phyloP scores from a whole-genome alignment of 192 early-diverging fungal species.

The Backusella mclennaniae region DNA sequence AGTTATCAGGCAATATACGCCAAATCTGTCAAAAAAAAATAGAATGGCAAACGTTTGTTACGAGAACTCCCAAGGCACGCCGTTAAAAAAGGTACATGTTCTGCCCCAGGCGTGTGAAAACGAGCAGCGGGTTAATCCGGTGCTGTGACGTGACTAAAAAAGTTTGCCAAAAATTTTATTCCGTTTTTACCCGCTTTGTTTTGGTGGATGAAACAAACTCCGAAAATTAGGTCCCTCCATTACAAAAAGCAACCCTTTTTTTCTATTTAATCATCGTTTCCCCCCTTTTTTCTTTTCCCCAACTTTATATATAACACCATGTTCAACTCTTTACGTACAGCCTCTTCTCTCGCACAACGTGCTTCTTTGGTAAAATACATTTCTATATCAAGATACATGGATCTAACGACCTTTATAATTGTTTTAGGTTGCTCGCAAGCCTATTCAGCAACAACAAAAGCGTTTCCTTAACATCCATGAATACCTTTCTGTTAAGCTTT shows the following conservation, averaged over 20 bases:
- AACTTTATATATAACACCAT: not conserved
- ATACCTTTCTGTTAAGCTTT: slow-evolving; percentile 91
- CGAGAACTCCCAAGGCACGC: not conserved
- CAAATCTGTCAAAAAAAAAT: not conserved
- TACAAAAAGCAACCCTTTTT: not conserved
- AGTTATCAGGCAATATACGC: not conserved
- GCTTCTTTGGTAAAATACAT: slow-evolving; percentile 24
- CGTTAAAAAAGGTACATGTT: not conserved
- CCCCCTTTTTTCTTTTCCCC: not conserved
- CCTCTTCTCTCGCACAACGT: slow-evolving; percentile 26
- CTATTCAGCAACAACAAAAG: slow-evolving; percentile 54
- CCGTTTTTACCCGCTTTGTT: slow-evolving; percentile 20
- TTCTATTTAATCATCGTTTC: not conserved
- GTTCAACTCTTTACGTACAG: slow-evolving; percentile 36
- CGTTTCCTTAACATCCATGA: slow-evolving; percentile 97
- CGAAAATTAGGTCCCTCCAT: not conserved
- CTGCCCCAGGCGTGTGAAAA: not conserved
- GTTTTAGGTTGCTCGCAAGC: slow-evolving; percentile 25
- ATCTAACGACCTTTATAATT: not conserved
- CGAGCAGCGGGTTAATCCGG: not conserved
- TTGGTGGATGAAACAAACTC: not conserved
- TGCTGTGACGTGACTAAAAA: slow-evolving; percentile 6
- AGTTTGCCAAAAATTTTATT: slow-evolving; percentile 12
- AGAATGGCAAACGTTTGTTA: not conserved
- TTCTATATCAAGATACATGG: not conserved